phyloP scores from a whole-genome alignment of 2,329 filamentous ascomycete genomes.

The Pseudogymnoascus sp. region DNA sequence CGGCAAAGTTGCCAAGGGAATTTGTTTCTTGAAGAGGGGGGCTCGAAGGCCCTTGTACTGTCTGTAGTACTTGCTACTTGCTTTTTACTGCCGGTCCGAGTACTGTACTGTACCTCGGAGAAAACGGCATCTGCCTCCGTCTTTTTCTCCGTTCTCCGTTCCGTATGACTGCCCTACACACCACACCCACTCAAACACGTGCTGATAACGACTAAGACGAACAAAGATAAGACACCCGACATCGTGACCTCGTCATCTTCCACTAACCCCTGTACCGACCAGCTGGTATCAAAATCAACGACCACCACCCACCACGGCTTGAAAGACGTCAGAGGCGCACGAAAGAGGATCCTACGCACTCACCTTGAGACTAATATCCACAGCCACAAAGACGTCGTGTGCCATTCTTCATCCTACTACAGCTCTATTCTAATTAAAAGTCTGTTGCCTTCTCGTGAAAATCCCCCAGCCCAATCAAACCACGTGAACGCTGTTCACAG shows the following conservation, averaged over 20 bases:
- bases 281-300: not conserved
- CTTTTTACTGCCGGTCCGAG: too few species aligned
- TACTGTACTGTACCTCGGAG: slow-evolving; percentile 3
- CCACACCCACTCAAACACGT: too few species aligned
- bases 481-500: not conserved
- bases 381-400: not conserved
- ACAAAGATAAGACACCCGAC: not conserved
- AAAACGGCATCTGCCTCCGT: not conserved
- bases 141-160: not conserved
- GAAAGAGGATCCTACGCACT: not conserved
- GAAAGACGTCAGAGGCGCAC: slow-evolving; percentile 1
- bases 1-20: not conserved
- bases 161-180: too few species aligned
- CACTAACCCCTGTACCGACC: not conserved
- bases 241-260: slow-evolving; percentile 6
- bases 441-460: not conserved
- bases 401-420: not conserved
- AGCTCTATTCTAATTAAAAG: not conserved
- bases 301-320: not conserved
- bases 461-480: slow-evolving; percentile 1
- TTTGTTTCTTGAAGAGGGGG: not conserved
- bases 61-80: not conserved
- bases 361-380: not conserved
- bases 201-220: not conserved
- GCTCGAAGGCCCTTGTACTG: not conserved